phyloP scores from a whole-genome alignment of 371 early-diverging fungal species.

The Phascolomyces articulosus region DNA sequence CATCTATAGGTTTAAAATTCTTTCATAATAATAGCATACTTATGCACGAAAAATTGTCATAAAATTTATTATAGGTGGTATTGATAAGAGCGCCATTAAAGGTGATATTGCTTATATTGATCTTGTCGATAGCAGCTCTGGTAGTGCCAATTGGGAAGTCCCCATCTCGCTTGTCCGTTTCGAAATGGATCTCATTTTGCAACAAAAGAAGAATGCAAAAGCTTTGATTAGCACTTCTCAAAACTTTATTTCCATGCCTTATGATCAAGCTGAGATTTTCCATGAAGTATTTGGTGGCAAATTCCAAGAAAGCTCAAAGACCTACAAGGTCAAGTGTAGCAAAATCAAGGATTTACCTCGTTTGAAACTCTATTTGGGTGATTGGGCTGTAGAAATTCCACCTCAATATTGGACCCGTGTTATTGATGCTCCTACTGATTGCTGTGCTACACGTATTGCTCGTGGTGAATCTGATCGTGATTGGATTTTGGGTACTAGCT shows the following conservation, averaged over 20 bases:
- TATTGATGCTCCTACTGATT: slow-evolving; percentile 35
- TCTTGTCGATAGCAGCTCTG: slow-evolving; percentile 30
- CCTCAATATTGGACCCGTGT: slow-evolving; percentile 40
- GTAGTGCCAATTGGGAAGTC: slow-evolving; percentile 43
- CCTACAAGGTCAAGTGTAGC: slow-evolving; percentile 43
- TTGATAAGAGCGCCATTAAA: slow-evolving; percentile 38
- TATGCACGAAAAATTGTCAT: too few species aligned
- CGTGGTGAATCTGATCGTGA: slow-evolving; percentile 41
- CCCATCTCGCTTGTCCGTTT: slow-evolving; percentile 43
- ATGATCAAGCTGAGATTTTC: slow-evolving; percentile 45
- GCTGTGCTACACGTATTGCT: slow-evolving; percentile 40
- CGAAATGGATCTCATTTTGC: slow-evolving; percentile 26
- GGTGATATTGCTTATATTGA: slow-evolving; percentile 38
- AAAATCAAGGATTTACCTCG: slow-evolving; percentile 33
- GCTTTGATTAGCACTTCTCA: slow-evolving; percentile 43
- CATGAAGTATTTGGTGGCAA: slow-evolving; percentile 40
- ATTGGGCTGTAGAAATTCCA: slow-evolving; percentile 43
- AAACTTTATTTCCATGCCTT: slow-evolving; percentile 41
- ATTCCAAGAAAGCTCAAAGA: slow-evolving; percentile 24
- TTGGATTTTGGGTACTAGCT: slow-evolving; percentile 47
- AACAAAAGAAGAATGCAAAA: slow-evolving; percentile 37
- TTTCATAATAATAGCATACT: too few species aligned
- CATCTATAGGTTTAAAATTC: too few species aligned
- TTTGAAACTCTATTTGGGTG: slow-evolving; percentile 38
- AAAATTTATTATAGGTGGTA: slow-evolving; percentile 26